phyloP scores from a whole-genome alignment of 345 rosid genomes.

The Rubroshorea leprosula region DNA sequence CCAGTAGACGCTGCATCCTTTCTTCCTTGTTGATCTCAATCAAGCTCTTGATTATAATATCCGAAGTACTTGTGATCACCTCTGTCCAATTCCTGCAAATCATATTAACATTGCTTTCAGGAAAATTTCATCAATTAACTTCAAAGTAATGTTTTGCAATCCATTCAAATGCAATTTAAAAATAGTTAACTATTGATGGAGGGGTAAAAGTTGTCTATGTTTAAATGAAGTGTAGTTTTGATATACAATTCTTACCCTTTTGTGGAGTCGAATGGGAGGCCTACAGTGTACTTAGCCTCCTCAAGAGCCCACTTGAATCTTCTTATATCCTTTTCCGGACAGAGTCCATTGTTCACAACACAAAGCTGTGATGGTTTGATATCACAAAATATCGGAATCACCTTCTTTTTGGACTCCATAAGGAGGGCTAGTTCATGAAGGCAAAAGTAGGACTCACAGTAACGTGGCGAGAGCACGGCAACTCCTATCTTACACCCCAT shows the following conservation, averaged over 20 bases:
- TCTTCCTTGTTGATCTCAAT: slow-evolving; percentile 44
- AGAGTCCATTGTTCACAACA: slow-evolving; percentile 24
- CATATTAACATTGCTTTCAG: neutral
- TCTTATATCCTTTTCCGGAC: slow-evolving; percentile 31
- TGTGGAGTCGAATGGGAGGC: slow-evolving; percentile 51
- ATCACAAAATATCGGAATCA: slow-evolving; percentile 68
- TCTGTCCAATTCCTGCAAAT: slow-evolving; percentile 51
- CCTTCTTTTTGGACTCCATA: slow-evolving; percentile 60
- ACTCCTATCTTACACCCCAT: slow-evolving; percentile 47
- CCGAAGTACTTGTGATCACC: slow-evolving; percentile 52
- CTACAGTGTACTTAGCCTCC: slow-evolving; percentile 63
- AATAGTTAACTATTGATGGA: too few relatives aligned
- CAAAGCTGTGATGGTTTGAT: slow-evolving; percentile 67
- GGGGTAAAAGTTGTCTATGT: too few relatives aligned
- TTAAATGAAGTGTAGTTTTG: too few relatives aligned
- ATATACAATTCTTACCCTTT: slow-evolving; percentile 61
- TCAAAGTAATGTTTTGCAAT: too few relatives aligned
- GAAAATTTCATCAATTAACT: too few relatives aligned
- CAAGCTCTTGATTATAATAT: slow-evolving; percentile 48
- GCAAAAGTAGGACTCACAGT: slow-evolving; percentile 56
- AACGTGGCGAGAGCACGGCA: slow-evolving; percentile 57
- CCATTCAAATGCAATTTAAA: too few relatives aligned
- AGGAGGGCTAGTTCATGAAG: slow-evolving; percentile 65
- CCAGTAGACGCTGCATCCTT: slow-evolving; percentile 3
- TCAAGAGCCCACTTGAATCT: slow-evolving; percentile 59